Base-by-base conservation (phyloP, 371 early-diverging fungal species). In the Funneliformis caledonium region DNA sequence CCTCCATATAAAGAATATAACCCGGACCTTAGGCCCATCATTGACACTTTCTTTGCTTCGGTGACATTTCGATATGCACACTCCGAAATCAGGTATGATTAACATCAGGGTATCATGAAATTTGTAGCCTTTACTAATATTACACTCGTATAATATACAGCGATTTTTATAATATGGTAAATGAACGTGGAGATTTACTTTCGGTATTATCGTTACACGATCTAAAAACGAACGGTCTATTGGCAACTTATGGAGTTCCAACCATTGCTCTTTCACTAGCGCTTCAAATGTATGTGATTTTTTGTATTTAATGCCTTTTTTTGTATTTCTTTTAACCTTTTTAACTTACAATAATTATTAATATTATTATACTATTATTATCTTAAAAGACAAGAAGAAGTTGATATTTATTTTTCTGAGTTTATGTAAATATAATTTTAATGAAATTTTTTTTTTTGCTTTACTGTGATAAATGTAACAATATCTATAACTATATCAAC, bases 321-420 rank as follows among this genome's bases (percentile, higher is more conserved):
- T 37, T 37, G 37, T 37, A 37, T 52, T 52, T 52, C 5, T 16
- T 14, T 16, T 52, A 4, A 16, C 19, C 16, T 16, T 19, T 5
- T 52, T 5, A 56, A 7, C 16, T 56, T 56, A 3, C 7, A 56
- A 56, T 1, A 7, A 56, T 19, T 5, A 5, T 7, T 19, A 56
- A 26, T 26, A 22, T 43, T 11, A n/a, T 11, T 45, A 7, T 26
- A 9, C 4, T n/a, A 5, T 42, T 22, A 45, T 8, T n/a, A 22
- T 70, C 12, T 1, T 47, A 47, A 22, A 43, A 74, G 75, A 22
- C 82, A 82, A 72, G 81, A 82, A 56, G 82, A 82, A 43, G 77
- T 82, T 5, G 82, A 82, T 19, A 61, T 74, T 5, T 82, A 33
- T 19, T 81, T 73, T 31, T 72, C 82, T 6, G 82, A 82, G 42